Evolutionary conservation across 2,329 filamentous ascomycete genomes (phyloP), one percentile per base, ranked within the genome.

Genomic region (Aspergillus clavatus): DNA sequence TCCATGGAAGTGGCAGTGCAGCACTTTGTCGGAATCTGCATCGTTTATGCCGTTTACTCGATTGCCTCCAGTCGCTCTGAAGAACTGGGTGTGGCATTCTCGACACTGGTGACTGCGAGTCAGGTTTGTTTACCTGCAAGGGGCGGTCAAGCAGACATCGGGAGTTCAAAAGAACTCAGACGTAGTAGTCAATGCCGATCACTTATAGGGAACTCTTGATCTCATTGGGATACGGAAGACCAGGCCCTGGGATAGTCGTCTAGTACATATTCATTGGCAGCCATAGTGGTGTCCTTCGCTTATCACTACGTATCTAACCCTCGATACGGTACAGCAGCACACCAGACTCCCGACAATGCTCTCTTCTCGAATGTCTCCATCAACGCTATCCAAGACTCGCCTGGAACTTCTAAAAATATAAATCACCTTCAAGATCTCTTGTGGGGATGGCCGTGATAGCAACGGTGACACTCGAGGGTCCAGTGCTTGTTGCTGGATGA

Each of bases 391-490:
- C 4, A 33, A 8, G 11, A 14, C 14, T 8, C 14, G 8, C 2
- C 7, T 33, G 3, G 7, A 11, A 3, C 7, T 24, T 24, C 36
- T 38, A 18, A 18, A 16, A 10, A 12, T 16, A 39, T 23, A 14
- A 39, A 14, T 21, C 10, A 22, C 21, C 7, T 12, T 38, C 19
- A 22, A 11, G 11, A 14, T 14, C 11, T 22, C 16, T 5, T 26
- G 21, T 38, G 21, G 37, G 8, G 2, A 39, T 14, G 21, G 24
- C 29, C n/a, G n/a, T n/a, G 18, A 33, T 31, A 28, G 46, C 22
- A 48, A 48, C 48, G 42, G 48, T 51, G 37, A 36, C 42, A 43
- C n/a, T n/a, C n/a, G n/a, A n/a, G n/a, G n/a, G n/a, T n/a, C n/a
- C n/a, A n/a, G n/a, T n/a, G n/a, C n/a, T n/a, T n/a, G n/a, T n/a